phyloP scores from a whole-genome alignment of 148 eudicot species.

The Oxyria digyna region DNA sequence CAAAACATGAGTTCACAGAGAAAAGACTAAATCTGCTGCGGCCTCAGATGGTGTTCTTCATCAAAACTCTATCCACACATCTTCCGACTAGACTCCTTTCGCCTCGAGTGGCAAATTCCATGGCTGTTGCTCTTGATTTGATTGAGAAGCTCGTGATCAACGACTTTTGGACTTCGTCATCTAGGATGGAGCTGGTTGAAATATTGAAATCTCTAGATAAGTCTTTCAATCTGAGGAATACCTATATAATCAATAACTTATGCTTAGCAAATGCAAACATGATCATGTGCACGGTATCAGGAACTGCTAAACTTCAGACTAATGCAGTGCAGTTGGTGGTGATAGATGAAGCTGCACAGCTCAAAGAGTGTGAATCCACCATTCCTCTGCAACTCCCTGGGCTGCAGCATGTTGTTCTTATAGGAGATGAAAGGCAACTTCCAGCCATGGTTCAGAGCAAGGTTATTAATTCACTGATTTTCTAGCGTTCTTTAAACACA shows the following conservation, averaged over 20 bases:
- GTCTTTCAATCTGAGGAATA: conserved; percentile 7
- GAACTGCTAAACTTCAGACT: conserved; percentile 32
- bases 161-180: conserved; percentile 20
- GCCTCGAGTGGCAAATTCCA: conserved; percentile 4
- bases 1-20: conserved; percentile 17
- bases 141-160: background rate
- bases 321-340: conserved; percentile 34
- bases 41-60: conserved; percentile 11
- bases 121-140: background rate
- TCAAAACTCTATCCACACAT: conserved; percentile 28
- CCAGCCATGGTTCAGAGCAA: conserved; percentile 47
- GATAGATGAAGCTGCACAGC: conserved; percentile 72
- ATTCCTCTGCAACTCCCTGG: conserved; percentile 53
- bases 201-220: conserved; percentile 22
- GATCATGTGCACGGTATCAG: conserved; percentile 58
- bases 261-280: conserved; percentile 35
- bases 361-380: conserved; percentile 63
- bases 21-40: conserved; percentile 10
- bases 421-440: conserved; percentile 65
- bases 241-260: conserved; percentile 15
- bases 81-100: conserved; percentile 31
- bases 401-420: conserved; percentile 30
- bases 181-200: background rate
- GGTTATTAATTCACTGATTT: background rate
- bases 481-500: too few species aligned